These are phyloP conservation scores for Magnusiomyces fungicola DNA, from an alignment of 1,139 yeast species.

Conservation along the genomic window DNA sequence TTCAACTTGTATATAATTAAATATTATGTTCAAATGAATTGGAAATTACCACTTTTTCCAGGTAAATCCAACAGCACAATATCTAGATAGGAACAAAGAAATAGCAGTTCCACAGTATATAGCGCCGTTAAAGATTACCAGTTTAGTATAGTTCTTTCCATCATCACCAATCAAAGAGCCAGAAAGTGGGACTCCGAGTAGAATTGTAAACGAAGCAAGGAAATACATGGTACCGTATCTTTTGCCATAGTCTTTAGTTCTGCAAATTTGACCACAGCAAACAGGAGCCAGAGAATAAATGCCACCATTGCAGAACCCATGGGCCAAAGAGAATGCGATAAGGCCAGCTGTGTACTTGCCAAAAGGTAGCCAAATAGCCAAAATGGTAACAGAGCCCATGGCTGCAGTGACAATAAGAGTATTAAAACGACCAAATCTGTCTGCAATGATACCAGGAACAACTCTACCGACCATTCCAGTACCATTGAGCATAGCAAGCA, in stretches of 20 bases:
- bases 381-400: slow-evolving; percentile 32
- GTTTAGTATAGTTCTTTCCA: slow-evolving; percentile 33
- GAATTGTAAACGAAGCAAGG: slow-evolving; percentile 39
- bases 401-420: slow-evolving; percentile 40
- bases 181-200: slow-evolving; percentile 45
- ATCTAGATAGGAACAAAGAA: slow-evolving; percentile 32
- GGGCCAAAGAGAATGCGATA: slow-evolving; percentile 42
- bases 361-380: slow-evolving; percentile 49
- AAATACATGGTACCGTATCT: slow-evolving; percentile 44
- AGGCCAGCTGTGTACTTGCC: slow-evolving; percentile 35
- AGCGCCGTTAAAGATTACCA: slow-evolving; percentile 36
- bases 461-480: slow-evolving; percentile 54
- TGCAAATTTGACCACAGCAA: slow-evolving; percentile 44
- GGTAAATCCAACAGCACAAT: slow-evolving; percentile 33
- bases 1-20: too few species aligned
- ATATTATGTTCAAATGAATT: too few species aligned
- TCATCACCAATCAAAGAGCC: slow-evolving; percentile 41
- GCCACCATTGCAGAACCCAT: slow-evolving; percentile 49
- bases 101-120: slow-evolving; percentile 30
- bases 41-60: slow-evolving; percentile 15
- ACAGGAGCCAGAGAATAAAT: slow-evolving; percentile 44
- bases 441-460: slow-evolving; percentile 48
- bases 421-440: slow-evolving; percentile 51
- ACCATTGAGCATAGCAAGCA: slow-evolving; percentile 47
- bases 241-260: slow-evolving; percentile 44